These are phyloP conservation scores for Coniosporium uncinatum DNA, from an alignment of 2,329 filamentous ascomycete species.

Conservation along the genomic window DNA sequence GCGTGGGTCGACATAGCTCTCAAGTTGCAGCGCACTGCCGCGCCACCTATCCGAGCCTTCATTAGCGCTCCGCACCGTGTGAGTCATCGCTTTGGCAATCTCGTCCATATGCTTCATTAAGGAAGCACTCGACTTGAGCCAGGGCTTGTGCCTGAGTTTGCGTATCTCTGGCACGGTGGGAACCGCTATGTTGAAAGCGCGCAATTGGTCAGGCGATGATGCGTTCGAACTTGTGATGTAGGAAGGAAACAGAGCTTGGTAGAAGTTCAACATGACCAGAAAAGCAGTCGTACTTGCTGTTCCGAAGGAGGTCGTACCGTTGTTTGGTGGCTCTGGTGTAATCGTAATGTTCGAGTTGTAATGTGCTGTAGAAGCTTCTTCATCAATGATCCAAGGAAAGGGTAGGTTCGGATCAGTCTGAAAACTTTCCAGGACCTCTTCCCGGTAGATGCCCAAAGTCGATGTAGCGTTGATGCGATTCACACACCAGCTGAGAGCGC, in stretches of 20 bases:
- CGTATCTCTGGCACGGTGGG: too few species aligned
- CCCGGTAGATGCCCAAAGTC: not conserved
- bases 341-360: not conserved
- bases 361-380: not conserved
- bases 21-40: constrained; percentile 7
- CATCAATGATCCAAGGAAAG: not conserved
- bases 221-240: not conserved
- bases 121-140: not conserved
- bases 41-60: not conserved
- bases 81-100: not conserved
- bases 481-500: constrained; percentile 8
- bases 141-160: not conserved
- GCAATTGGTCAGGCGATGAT: not conserved
- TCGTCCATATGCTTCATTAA: not conserved
- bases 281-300: not conserved
- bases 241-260: not conserved
- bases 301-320: not conserved
- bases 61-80: not conserved
- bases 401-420: not conserved
- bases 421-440: not conserved
- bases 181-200: not conserved
- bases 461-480: constrained; percentile 16
- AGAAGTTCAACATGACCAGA: not conserved
- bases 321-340: not conserved
- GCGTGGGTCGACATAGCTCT: constrained; percentile 9